These are phyloP conservation scores for Ogataea degrootiae DNA, from an alignment of 805 yeast species.

Conservation along the genomic window DNA sequence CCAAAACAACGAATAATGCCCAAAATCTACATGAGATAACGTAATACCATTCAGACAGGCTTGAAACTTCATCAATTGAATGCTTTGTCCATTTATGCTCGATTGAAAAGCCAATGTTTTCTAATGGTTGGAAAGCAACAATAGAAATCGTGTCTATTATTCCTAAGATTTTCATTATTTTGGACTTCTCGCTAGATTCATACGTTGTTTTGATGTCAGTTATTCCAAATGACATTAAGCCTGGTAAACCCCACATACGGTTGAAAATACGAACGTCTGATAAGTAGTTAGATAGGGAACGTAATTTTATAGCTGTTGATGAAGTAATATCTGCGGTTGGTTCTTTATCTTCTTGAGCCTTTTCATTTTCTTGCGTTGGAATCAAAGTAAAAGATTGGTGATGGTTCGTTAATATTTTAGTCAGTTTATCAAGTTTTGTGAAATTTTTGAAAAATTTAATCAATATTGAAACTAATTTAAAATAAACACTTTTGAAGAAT, in stretches of 20 bases:
- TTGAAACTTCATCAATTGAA: conserved; percentile 7
- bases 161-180: conserved; percentile 21
- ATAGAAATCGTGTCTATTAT: conserved; percentile 22
- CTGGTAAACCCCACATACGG: conserved; percentile 33
- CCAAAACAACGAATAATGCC: conserved; percentile 32
- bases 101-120: conserved; percentile 30
- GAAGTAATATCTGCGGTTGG: neutral
- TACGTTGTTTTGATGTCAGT: conserved; percentile 10
- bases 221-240: conserved; percentile 21
- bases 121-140: conserved; percentile 30
- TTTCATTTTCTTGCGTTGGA: neutral
- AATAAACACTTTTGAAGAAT: conserved; percentile 3
- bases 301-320: conserved; percentile 14
- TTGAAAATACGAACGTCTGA: conserved; percentile 33
- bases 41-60: conserved; percentile 24
- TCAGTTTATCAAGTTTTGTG: neutral
- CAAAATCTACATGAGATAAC: conserved; percentile 30
- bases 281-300: conserved; percentile 26
- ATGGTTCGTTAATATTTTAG: neutral
- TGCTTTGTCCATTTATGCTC: conserved; percentile 29
- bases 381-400: neutral
- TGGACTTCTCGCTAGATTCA: conserved; percentile 5
- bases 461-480: neutral
- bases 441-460: conserved; percentile 1
- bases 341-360: conserved; percentile 2